Conservation (phyloP, 352 stramenopile species). For the Pythium biforme region DNA sequence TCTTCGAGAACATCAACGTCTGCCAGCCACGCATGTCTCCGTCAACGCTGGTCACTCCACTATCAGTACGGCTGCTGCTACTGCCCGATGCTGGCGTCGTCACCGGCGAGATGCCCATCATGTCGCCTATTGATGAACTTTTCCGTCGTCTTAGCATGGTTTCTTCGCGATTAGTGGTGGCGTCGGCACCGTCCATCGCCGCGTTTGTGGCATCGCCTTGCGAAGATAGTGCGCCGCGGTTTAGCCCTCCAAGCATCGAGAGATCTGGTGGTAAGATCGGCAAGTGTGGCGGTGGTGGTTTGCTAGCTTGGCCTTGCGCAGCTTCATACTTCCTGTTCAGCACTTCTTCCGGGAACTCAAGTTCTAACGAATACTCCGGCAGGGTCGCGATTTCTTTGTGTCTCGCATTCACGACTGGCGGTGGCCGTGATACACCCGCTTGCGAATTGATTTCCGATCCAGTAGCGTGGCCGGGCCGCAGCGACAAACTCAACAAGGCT, state of each 20-base stretch:
- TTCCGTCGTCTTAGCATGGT: constrained; percentile 4
- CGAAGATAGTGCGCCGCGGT: background rate
- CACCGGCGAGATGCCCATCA: constrained; percentile 11
- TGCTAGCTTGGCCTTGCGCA: constrained; percentile 42
- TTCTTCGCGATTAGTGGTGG: constrained; percentile 1
- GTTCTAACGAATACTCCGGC: constrained; percentile 31
- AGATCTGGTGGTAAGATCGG: constrained; percentile 42
- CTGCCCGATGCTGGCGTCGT: constrained; percentile 14
- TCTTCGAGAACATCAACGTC: constrained; percentile 32
- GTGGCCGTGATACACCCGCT: constrained; percentile 35
- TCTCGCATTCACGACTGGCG: constrained; percentile 39
- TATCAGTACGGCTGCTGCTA: background rate
- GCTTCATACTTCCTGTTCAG: constrained; percentile 50
- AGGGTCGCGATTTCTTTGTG: constrained; percentile 45
- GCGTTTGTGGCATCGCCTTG: background rate
- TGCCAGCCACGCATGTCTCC: constrained; percentile 18
- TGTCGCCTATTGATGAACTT: constrained; percentile 18
- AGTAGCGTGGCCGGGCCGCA: constrained; percentile 9
- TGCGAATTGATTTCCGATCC: background rate
- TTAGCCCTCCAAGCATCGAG: constrained; percentile 17
- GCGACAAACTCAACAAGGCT: constrained; percentile 49
- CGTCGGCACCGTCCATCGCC: background rate
- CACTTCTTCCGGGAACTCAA: constrained; percentile 19
- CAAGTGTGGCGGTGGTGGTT: constrained; percentile 50
- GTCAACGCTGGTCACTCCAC: background rate